phyloP scores from a whole-genome alignment of 2,329 filamentous ascomycete species.

The Catunica adiposa region DNA sequence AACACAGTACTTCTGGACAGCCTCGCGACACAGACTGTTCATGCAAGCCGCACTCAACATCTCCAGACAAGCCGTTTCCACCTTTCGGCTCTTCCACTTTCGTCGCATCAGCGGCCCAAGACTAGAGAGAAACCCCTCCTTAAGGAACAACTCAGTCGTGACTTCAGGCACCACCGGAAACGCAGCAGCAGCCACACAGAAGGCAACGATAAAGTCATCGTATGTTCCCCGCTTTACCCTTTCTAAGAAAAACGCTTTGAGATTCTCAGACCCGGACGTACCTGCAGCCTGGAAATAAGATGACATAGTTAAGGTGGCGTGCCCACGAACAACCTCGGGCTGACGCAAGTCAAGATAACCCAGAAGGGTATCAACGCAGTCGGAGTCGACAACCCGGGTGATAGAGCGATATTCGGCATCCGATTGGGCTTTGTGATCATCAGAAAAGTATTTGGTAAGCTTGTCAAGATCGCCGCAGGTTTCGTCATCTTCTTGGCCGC shows the following conservation, averaged over 20 bases:
- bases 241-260: conserved; percentile 58
- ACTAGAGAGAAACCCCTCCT: conserved; percentile 66
- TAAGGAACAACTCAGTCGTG: conserved; percentile 66
- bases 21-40: conserved; percentile 64
- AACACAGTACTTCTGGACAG: conserved; percentile 67
- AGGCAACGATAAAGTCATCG: conserved; percentile 79
- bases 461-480: conserved; percentile 42
- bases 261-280: conserved; percentile 50
- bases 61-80: conserved; percentile 74
- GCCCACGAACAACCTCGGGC: conserved; percentile 54
- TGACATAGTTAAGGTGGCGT: conserved; percentile 66
- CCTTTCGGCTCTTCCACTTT: conserved; percentile 68
- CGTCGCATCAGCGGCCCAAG: conserved; percentile 61
- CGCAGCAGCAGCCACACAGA: conserved; percentile 75
- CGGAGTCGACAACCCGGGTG: conserved; percentile 49
- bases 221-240: conserved; percentile 59
- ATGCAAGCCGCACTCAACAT: conserved; percentile 86
- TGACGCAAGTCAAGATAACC: conserved; percentile 73
- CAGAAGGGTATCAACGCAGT: conserved; percentile 73
- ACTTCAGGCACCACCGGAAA: conserved; percentile 73
- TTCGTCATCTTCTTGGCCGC: conserved; percentile 65
- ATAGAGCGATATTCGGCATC: conserved; percentile 30
- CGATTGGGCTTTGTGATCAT: conserved; percentile 32
- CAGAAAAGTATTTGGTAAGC: conserved; percentile 42
- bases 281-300: conserved; percentile 68